Evolutionary conservation across 805 yeast genomes (phyloP), one percentile per base, ranked within the genome.

Genomic region (Candida maltosa): DNA sequence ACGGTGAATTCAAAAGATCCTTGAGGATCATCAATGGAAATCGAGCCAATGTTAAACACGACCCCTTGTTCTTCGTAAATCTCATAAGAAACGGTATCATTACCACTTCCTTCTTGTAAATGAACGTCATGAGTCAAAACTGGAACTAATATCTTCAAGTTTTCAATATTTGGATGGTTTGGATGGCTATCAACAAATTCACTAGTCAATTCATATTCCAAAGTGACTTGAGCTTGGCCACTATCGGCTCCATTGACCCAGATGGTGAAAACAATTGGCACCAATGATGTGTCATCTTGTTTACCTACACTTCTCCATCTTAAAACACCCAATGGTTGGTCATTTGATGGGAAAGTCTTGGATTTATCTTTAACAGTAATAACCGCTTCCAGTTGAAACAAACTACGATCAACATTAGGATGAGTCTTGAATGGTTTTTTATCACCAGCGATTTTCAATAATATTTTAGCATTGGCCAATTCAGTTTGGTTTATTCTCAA

Each of bases 301-400:
- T 76, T 73, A 23, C 83, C 85, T 28, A 70, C 72, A 29, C 81
- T 80, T 58, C 87, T 82, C 97, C 97, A 91, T 71, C 96, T 83
- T 51, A 93, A 75, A 20, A 91, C 95, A 45, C 95, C 95, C 47
- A 91, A 73, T 33, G 87, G 78, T 55, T 87, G 91, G 56, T 88
- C 95, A 59, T 89, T 87, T 7, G 88, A 72, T 26, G 97, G 97
- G 76, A 93, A 89, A 23, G 88, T 76, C 54, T 87, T 86, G 30
- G 73, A 54, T 35, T 78, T 67, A 56, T 89, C 95, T 56, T 85
- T 86, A 52, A 89, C 74, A 1, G 83, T 83, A 51, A 93, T 78
- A 28, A 74, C 60, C 39, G 74, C 68, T 11, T 68, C 58, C 10
- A 73, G 56, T 29, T 73, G 70, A 59, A 91, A 93, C 52, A 76